Conservation (phyloP, 352 stramenopile species). For the Blastocystis sp. region DNA sequence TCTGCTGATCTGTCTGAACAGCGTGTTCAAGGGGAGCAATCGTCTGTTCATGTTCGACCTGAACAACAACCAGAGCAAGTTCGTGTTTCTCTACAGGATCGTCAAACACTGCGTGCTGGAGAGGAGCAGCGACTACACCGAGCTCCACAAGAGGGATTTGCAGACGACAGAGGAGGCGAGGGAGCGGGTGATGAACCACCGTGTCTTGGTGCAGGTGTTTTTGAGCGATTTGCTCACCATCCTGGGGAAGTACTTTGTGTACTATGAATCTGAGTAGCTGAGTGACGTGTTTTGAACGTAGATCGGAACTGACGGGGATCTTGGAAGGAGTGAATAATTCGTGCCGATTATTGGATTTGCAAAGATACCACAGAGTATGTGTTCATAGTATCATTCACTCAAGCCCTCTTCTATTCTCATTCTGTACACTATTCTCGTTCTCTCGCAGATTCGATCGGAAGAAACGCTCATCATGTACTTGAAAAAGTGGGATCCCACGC, state of each 20-base stretch:
- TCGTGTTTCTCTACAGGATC: not conserved
- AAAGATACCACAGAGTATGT: not conserved
- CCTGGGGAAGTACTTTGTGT: conserved; percentile 37
- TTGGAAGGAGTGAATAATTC: not conserved
- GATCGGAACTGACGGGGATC: not conserved
- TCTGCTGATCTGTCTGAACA: conserved; percentile 8
- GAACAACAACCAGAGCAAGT: conserved; percentile 54
- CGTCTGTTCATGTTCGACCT: conserved; percentile 44
- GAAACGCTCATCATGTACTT: conserved; percentile 20
- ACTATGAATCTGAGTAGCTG: conserved; percentile 1
- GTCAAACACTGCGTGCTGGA: not conserved
- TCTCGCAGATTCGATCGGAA: not conserved
- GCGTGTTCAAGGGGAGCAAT: conserved; percentile 44
- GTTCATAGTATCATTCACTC: not conserved
- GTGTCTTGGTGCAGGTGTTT: not conserved
- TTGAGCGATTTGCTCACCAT: conserved; percentile 35
- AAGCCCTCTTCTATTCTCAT: conserved; percentile 2
- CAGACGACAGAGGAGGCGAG: not conserved
- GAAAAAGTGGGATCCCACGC: not conserved
- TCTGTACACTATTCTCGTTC: conserved; percentile 20
- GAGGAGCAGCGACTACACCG: not conserved
- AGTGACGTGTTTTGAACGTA: not conserved
- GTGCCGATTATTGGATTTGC: conserved; percentile 6
- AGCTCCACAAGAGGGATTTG: not conserved
- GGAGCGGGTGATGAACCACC: not conserved